Conservation (phyloP, 202 grass and related monocot species). For the Brachypodium distachyon region DNA sequence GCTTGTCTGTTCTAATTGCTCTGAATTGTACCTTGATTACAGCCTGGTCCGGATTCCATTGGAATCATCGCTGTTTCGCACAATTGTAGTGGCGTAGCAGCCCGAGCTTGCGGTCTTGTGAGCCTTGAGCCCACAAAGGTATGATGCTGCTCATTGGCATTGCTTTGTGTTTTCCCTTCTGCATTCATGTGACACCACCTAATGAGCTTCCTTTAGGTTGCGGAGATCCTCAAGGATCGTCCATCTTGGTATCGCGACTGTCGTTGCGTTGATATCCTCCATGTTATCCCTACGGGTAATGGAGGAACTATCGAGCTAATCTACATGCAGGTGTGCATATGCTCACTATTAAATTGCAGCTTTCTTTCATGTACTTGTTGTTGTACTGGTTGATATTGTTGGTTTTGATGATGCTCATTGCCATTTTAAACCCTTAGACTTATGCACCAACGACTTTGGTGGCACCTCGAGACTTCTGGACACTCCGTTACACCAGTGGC, state of each 20-base stretch:
- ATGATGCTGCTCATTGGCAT: background rate
- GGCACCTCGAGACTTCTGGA: constrained; percentile 86
- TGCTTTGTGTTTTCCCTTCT: background rate
- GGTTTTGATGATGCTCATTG: background rate
- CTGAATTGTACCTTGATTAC: background rate
- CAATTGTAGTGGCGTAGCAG: constrained; percentile 97
- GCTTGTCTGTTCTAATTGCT: background rate
- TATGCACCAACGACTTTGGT: constrained; percentile 81
- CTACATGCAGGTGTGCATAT: constrained; percentile 86
- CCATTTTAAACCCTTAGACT: constrained; percentile 44
- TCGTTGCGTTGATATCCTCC: constrained; percentile 61
- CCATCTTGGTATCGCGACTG: constrained; percentile 91
- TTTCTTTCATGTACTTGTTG: background rate
- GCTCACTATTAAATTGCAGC: background rate
- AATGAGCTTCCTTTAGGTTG: constrained; percentile 48
- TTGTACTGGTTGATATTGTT: background rate
- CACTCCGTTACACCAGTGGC: constrained; percentile 75
- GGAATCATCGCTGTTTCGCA: constrained; percentile 99
- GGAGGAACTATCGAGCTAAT: constrained; percentile 92
- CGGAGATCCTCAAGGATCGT: constrained; percentile 95
- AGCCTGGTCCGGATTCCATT: constrained; percentile 99
- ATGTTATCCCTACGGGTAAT: constrained; percentile 81
- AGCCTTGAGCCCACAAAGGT: constrained; percentile 99
- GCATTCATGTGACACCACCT: background rate
- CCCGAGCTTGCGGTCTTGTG: constrained; percentile 97